Evolutionary conservation across 73 alveolate species (phyloP), one percentile per base, ranked within the genome.

Genomic region (Paramecium bursaria): DNA sequence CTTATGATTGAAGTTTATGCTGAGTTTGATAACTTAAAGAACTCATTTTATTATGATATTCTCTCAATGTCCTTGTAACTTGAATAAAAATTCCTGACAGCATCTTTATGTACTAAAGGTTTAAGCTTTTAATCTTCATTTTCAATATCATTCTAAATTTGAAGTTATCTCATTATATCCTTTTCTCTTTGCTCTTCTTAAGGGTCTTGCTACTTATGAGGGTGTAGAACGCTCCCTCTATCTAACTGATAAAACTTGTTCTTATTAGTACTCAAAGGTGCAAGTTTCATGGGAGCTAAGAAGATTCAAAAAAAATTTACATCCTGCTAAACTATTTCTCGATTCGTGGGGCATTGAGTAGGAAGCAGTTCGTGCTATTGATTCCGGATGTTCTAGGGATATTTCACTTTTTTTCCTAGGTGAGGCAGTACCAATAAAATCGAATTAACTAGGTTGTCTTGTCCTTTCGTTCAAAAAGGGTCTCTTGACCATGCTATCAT

Each of bases 281-380:
- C 60, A 17, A 67, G 11, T 5, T 7, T 11, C 5, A 7, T 39
- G 11, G 49, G 14, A 39, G 14, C 49, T 39, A 39, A 39, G 11
- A 5, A 39, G 49, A 39, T 39, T 39, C 11, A 39, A 11, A 39
- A 39, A 7, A 7, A 11, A 39, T 39, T 67, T 42, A 21, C 44
- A 10, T 35, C 82, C 19, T 25, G 82, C 2, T 21, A 53, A 39
- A 67, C 14, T 17, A 57, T 11, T 14, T 30, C 44, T 3, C 19
- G 57, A 31, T 67, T 67, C 82, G 10, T 67, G 82, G 7, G 82
- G 82, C 82, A 67, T 67, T 17, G 82, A 67, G 44, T 67, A 67
- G 2, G 82, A 67, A 6, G 82, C 82, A 33, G 22, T 67, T 42
- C 82, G n/a, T n/a, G n/a, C n/a, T n/a, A n/a, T n/a, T n/a, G n/a